phyloP scores from a whole-genome alignment of 495 filamentous ascomycete genomes.

The Penicillium coffeae region DNA sequence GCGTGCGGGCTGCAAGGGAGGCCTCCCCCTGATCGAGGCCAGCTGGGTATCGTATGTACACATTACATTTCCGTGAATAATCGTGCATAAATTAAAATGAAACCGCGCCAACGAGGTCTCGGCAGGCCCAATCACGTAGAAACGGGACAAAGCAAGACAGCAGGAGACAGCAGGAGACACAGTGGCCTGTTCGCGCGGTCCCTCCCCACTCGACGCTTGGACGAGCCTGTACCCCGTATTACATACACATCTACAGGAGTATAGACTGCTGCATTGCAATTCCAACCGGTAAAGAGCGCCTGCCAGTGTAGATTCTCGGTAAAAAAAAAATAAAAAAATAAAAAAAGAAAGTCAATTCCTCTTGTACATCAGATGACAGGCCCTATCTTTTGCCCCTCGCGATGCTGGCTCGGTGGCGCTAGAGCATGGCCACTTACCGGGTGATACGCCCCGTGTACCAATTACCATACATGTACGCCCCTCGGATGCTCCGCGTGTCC shows the following conservation, averaged over 20 bases:
- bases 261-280: too few relatives aligned
- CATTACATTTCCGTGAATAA: neutral
- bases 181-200: neutral
- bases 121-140: neutral
- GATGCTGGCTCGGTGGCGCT: neutral
- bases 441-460: slow-evolving; percentile 7
- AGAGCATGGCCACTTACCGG: neutral
- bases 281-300: too few relatives aligned
- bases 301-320: too few relatives aligned
- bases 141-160: too few relatives aligned
- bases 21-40: slow-evolving; percentile 21
- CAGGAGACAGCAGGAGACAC: neutral
- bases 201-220: neutral
- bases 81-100: neutral
- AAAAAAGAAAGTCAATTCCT: too few relatives aligned
- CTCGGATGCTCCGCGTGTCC: slow-evolving; percentile 30
- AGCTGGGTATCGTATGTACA: neutral
- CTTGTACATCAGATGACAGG: too few relatives aligned
- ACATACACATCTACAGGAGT: too few relatives aligned
- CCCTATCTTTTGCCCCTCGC: too few relatives aligned
- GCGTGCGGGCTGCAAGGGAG: slow-evolving; percentile 15
- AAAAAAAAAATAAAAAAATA: too few relatives aligned
- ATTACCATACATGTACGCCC: slow-evolving; percentile 10
- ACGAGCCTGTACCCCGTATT: neutral
- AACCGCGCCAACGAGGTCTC: neutral